Conservation (phyloP, 176 grass and related monocot species). For the Oryza officinalis region DNA sequence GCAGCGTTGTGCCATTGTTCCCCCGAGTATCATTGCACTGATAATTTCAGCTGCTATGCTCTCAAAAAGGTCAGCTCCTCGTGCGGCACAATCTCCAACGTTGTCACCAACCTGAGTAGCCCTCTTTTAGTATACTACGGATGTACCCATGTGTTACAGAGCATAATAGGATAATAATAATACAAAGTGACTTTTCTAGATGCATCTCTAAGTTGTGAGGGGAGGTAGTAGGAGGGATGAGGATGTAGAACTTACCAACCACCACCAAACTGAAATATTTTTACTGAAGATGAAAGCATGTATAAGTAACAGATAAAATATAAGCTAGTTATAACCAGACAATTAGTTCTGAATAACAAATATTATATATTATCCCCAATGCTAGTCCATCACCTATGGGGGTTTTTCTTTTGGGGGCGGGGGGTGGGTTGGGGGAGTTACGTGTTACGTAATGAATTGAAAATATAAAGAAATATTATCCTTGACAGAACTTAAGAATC, state of each 20-base stretch:
- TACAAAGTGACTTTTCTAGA: neutral
- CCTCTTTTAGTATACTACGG: slow-evolving; percentile 15
- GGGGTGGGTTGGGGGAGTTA: neutral
- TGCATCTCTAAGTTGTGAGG: neutral
- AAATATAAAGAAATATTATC: neutral
- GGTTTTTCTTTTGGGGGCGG: neutral
- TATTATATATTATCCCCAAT: slow-evolving; percentile 14
- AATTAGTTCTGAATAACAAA: neutral
- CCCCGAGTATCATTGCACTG: slow-evolving; percentile 99
- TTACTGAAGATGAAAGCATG: slow-evolving; percentile 1
- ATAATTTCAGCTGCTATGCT: slow-evolving; percentile 99
- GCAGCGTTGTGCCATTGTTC: slow-evolving; percentile 94
- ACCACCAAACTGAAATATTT: neutral
- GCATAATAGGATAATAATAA: neutral
- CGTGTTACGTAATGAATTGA: slow-evolving; percentile 10
- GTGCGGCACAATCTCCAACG: slow-evolving; percentile 97
- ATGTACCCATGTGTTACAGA: neutral
- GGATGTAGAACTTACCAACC: neutral
- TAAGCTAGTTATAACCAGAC: slow-evolving; percentile 22
- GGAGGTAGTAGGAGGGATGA: neutral
- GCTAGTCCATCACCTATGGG: neutral
- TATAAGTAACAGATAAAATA: slow-evolving; percentile 19
- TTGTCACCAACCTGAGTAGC: slow-evolving; percentile 92
- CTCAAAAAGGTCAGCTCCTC: slow-evolving; percentile 98
- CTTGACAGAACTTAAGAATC: slow-evolving; percentile 16